Evolutionary conservation across 1,284 basidiomycete genomes (phyloP).

Genomic region (Boletus calvinii): DNA sequence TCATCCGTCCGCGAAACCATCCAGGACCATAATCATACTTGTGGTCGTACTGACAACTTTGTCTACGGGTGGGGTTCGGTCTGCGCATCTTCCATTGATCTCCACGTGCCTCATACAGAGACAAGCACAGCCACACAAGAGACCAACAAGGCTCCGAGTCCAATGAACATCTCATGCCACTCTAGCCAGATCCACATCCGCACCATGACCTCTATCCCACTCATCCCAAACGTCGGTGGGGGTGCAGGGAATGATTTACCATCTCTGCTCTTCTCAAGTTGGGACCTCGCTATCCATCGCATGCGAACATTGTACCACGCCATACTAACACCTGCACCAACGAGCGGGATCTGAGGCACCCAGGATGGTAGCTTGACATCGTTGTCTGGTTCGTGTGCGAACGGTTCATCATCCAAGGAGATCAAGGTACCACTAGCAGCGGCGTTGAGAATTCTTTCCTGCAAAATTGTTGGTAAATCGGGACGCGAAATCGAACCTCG

Average conservation of each 20-base stretch:
- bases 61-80: conserved; percentile 72
- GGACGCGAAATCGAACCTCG: conserved; percentile 67
- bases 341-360: conserved; percentile 46
- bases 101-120: too few relatives aligned
- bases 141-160: conserved; percentile 1
- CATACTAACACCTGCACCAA: conserved; percentile 54
- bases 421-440: conserved; percentile 13
- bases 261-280: conserved; percentile 1
- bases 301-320: conserved; percentile 64
- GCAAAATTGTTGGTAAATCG: conserved; percentile 50
- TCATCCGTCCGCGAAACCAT: conserved; percentile 61
- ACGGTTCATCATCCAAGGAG: conserved; percentile 31
- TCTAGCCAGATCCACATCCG: conserved; percentile 48
- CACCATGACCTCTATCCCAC: conserved; percentile 37
- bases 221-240: conserved; percentile 35
- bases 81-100: too few relatives aligned
- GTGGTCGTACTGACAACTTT: background rate
- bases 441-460: conserved; percentile 13
- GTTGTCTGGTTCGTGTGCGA: conserved; percentile 41
- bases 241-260: conserved; percentile 1
- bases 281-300: conserved; percentile 43
- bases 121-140: too few relatives aligned
- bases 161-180: conserved; percentile 6
- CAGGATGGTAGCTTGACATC: conserved; percentile 25
- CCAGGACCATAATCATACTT: conserved; percentile 12